Conservation (phyloP, 2,329 filamentous ascomycete species). For the Catunica adiposa region DNA sequence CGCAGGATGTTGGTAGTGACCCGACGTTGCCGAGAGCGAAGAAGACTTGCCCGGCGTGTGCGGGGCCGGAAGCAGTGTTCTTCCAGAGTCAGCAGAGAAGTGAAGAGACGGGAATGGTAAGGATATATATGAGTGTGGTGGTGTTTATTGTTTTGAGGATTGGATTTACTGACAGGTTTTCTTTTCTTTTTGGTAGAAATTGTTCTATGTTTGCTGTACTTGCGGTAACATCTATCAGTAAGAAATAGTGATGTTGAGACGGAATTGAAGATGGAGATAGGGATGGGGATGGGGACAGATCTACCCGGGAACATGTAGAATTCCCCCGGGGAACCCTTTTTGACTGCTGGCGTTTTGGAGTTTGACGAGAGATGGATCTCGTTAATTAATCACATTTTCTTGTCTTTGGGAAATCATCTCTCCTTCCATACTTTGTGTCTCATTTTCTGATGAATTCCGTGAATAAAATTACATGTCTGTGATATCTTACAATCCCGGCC, state of each 20-base stretch:
- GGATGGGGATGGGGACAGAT: neutral
- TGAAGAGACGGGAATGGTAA: conserved; percentile 94
- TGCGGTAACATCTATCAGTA: conserved; percentile 76
- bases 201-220: conserved; percentile 85
- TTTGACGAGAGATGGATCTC: neutral
- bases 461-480: no score
- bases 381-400: no score
- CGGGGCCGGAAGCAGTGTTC: conserved; percentile 82
- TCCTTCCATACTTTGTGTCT: no score
- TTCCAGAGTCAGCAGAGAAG: conserved; percentile 98
- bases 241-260: neutral
- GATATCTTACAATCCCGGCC: neutral
- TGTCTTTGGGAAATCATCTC: neutral
- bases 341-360: conserved; percentile 4
- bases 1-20: conserved; percentile 91
- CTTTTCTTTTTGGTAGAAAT: conserved; percentile 46
- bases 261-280: neutral
- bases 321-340: neutral
- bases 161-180: neutral
- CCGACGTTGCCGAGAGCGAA: conserved; percentile 90
- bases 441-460: no score
- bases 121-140: conserved; percentile 19
- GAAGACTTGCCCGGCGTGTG: conserved; percentile 70
- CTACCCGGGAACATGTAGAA: neutral
- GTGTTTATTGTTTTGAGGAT: neutral